These are phyloP conservation scores for Nemania abortiva DNA, from an alignment of 2,329 filamentous ascomycete genomes.

Conservation along the genomic window DNA sequence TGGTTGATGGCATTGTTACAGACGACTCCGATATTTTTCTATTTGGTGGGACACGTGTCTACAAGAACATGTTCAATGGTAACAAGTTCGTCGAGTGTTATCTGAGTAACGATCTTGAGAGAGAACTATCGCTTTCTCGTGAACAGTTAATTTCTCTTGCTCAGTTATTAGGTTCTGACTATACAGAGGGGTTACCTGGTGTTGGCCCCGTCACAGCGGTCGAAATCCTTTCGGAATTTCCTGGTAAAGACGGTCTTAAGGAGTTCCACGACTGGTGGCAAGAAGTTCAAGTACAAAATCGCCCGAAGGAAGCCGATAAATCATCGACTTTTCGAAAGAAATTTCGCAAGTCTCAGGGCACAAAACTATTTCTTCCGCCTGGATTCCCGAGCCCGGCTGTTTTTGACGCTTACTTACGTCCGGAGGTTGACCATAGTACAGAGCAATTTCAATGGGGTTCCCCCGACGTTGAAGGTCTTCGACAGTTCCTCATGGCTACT, in stretches of 20 bases:
- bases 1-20: constrained; percentile 97
- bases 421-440: constrained; percentile 83
- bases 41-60: constrained; percentile 94
- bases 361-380: constrained; percentile 87
- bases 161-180: constrained; percentile 92
- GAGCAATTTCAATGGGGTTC: constrained; percentile 95
- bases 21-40: constrained; percentile 97
- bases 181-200: constrained; percentile 90
- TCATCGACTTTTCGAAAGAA: constrained; percentile 80
- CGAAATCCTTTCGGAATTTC: constrained; percentile 93
- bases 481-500: constrained; percentile 87
- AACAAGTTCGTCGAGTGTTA: constrained; percentile 99
- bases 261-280: constrained; percentile 91
- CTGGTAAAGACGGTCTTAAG: constrained; percentile 69
- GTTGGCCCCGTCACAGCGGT: constrained; percentile 95
- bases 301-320: constrained; percentile 72
- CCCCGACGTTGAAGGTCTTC: constrained; percentile 87
- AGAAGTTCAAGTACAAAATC: constrained; percentile 76
- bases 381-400: constrained; percentile 84
- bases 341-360: constrained; percentile 81
- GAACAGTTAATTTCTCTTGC: constrained; percentile 89
- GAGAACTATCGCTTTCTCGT: constrained; percentile 88
- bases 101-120: constrained; percentile 82
- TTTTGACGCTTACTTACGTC: constrained; percentile 83
- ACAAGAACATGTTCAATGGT: constrained; percentile 99